Conservation (phyloP, 805 yeast species). For the Debaryomyces tyrocola region DNA sequence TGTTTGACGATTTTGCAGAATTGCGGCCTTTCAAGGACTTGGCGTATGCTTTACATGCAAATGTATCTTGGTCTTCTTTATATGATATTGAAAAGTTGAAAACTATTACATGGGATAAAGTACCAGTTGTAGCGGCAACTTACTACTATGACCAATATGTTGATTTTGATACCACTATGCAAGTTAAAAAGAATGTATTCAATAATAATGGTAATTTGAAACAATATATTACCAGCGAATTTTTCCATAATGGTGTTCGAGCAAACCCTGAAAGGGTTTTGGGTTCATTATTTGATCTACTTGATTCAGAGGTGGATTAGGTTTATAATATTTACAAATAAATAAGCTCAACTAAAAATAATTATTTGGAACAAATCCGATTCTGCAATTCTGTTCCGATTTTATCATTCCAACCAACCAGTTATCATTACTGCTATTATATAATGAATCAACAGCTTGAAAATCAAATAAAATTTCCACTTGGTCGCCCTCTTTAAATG, state of each 20-base stretch:
- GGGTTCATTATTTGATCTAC: constrained; percentile 36
- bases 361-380: constrained; percentile 40
- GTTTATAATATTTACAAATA: not conserved
- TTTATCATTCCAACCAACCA: constrained; percentile 35
- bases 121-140: constrained; percentile 52
- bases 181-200: constrained; percentile 31
- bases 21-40: constrained; percentile 38
- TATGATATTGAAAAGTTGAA: constrained; percentile 33
- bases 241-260: constrained; percentile 52
- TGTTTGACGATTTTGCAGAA: constrained; percentile 50
- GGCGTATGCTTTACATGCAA: constrained; percentile 36
- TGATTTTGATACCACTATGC: constrained; percentile 42
- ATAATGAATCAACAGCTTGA: constrained; percentile 21
- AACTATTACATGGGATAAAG: constrained; percentile 28
- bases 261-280: constrained; percentile 41
- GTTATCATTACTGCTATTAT: constrained; percentile 17
- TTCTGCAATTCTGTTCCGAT: constrained; percentile 16
- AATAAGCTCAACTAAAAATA: constrained; percentile 10
- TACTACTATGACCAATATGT: constrained; percentile 54
- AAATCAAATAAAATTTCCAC: constrained; percentile 34
- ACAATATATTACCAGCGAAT: constrained; percentile 47
- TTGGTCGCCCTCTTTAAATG: constrained; percentile 32
- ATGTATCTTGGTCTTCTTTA: constrained; percentile 35
- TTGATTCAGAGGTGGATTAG: constrained; percentile 42
- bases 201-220: constrained; percentile 34